phyloP scores from a whole-genome alignment of 495 filamentous ascomycete species.

The Cercophora scortea region DNA sequence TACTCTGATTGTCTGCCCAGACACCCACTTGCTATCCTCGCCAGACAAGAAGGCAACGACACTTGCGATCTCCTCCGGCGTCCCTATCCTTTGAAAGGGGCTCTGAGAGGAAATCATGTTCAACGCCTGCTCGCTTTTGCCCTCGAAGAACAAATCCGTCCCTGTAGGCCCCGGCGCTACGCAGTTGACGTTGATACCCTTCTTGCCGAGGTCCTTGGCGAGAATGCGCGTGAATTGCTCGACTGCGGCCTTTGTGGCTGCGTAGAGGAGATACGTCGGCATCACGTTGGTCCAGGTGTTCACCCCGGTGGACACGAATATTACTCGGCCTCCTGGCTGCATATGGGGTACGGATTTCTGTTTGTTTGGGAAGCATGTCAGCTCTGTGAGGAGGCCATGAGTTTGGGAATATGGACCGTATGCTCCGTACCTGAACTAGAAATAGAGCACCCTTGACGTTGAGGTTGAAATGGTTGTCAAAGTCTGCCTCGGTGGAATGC shows the following conservation, averaged over 20 bases:
- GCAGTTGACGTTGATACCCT: constrained; percentile 55
- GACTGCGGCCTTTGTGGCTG: constrained; percentile 58
- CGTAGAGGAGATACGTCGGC: constrained; percentile 57
- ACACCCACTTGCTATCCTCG: constrained; percentile 50
- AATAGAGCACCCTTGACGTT: constrained; percentile 68
- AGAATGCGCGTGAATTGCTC: constrained; percentile 60
- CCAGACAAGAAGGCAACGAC: constrained; percentile 47
- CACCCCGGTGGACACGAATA: constrained; percentile 53
- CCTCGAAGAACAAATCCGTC: constrained; percentile 58
- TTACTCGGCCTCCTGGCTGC: constrained; percentile 44
- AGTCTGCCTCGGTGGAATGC: constrained; percentile 51
- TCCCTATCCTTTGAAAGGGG: constrained; percentile 49
- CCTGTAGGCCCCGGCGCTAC: constrained; percentile 59
- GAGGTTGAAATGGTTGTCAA: constrained; percentile 44
- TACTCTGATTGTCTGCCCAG: constrained; percentile 54
- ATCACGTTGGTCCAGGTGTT: constrained; percentile 35
- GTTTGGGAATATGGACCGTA: neutral
- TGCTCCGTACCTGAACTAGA: constrained; percentile 42
- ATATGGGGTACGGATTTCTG: constrained; percentile 59
- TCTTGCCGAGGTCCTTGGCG: constrained; percentile 55
- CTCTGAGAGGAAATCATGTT: constrained; percentile 43
- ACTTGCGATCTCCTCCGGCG: constrained; percentile 55
- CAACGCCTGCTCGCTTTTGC: constrained; percentile 52
- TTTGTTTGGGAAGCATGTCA: neutral
- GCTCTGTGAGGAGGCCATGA: neutral